Base-by-base conservation (phyloP, 768 basidiomycete species). In the Lactifluus volemus region DNA sequence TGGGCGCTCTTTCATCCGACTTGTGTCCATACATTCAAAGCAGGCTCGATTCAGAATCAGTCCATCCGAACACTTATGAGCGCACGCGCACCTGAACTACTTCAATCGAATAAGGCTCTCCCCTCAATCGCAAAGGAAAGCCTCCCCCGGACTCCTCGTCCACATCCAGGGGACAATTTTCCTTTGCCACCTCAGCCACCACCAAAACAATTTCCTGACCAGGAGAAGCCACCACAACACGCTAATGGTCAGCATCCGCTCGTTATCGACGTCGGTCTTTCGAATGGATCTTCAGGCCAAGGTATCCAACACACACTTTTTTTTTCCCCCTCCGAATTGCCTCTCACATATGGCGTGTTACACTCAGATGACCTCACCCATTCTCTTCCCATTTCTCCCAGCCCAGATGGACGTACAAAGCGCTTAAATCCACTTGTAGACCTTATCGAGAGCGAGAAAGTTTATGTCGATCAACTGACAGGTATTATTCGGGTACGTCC, bases 371-470 rank as follows among this genome's bases (percentile, higher is more conserved):
- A 58, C 48, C 48, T 53, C 38, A 29, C 55, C 29, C 11, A 29
- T 36, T 30, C 17, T 6, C 42, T 63, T 57, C 41, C 53, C 63
- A 19, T 64, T 50, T 38, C 65, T 63, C 5, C 59, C 63, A 44
- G 65, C 58, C 58, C 76, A 38, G 81, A 78, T 45, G 73, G 74
- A 36, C 86, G 78, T 69, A 65, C 78, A 21, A 88, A 79, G 74
- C 87, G 84, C 67, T 69, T 80, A 11, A 98, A 95, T 70, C 94
- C 92, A 29, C 78, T 99, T 57, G 81, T 81, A 7, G 96, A 99
- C 76, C 85, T 99, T 62, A 86, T 98, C 59, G 91, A 95, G 69
- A 95, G 90, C 21, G 97, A 99, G 76, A 92, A 87, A 75, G 68
- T 78, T 29, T 99, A 96, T 75, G 94, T 98, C 12, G 93, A 96